Percentiles rank a stretch among this genome's conserved stretches.
phyloP scores from a whole-genome alignment of 192 early-diverging fungal species.

The Thamnidium elegans region DNA sequence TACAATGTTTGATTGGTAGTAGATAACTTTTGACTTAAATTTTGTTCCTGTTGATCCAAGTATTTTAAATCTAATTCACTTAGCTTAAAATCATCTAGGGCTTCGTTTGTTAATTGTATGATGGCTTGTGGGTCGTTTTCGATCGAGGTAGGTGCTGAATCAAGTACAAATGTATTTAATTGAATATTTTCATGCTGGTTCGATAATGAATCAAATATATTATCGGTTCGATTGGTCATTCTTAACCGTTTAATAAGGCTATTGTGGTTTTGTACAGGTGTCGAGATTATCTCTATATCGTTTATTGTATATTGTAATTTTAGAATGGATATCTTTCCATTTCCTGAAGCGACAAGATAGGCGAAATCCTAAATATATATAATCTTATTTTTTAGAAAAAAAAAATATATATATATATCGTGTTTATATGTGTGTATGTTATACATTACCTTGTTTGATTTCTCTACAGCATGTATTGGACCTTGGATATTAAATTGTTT shows the following conservation, averaged over 20 bases:
- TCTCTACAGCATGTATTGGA: conserved; percentile 3
- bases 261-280: background rate
- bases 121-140: background rate
- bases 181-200: background rate
- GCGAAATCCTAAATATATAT: conserved; percentile 1
- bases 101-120: background rate
- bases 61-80: conserved; percentile 2
- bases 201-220: too few relatives aligned
- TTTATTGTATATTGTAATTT: background rate
- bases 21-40: background rate
- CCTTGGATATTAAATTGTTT: conserved; percentile 15
- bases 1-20: conserved; percentile 11
- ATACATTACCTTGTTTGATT: background rate
- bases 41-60: background rate
- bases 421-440: background rate
- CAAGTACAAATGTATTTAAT: background rate
- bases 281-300: background rate
- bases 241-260: too few relatives aligned
- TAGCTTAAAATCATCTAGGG: background rate
- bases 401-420: background rate
- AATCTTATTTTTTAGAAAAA: background rate
- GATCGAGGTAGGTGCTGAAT: background rate
- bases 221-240: too few relatives aligned
- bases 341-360: conserved; percentile 12
- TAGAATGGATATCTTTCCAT: background rate